A percentile compares a stretch with the other conserved stretches of the same genome.
Conservation (phyloP, 768 basidiomycete species). For the Leccinum truebloodii region DNA sequence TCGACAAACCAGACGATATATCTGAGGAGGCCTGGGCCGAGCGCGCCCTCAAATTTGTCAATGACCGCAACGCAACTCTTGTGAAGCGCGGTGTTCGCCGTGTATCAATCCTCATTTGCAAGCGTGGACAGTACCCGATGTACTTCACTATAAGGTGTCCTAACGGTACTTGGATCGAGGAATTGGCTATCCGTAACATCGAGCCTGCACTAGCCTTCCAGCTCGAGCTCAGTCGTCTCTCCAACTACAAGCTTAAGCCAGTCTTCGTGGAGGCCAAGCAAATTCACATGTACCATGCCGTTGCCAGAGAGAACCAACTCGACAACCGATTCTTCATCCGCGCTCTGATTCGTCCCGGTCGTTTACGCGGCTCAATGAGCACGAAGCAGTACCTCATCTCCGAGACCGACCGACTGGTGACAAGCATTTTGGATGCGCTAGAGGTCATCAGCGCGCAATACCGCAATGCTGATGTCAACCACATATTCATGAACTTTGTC, state of each 20-base stretch:
- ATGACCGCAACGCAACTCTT: constrained; percentile 63
- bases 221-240: constrained; percentile 93
- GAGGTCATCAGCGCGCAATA: constrained; percentile 91
- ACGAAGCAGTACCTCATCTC: constrained; percentile 98
- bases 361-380: constrained; percentile 88
- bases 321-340: constrained; percentile 98
- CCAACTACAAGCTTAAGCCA: constrained; percentile 96
- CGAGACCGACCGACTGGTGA: constrained; percentile 96
- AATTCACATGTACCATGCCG: constrained; percentile 96
- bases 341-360: constrained; percentile 93
- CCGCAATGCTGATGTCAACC: constrained; percentile 94
- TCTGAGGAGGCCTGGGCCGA: constrained; percentile 76
- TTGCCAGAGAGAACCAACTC: constrained; percentile 95
- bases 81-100: constrained; percentile 83
- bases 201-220: constrained; percentile 99
- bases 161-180: constrained; percentile 82
- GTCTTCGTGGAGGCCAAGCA: constrained; percentile 96
- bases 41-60: constrained; percentile 69
- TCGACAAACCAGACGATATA: constrained; percentile 77
- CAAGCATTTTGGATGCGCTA: constrained; percentile 89
- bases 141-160: constrained; percentile 89
- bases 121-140: constrained; percentile 86
- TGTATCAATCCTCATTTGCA: constrained; percentile 89
- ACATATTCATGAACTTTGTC: constrained; percentile 99
- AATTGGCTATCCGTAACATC: constrained; percentile 95